Conservation (phyloP, 371 early-diverging fungal species). For the Actinomortierella ambigua region DNA sequence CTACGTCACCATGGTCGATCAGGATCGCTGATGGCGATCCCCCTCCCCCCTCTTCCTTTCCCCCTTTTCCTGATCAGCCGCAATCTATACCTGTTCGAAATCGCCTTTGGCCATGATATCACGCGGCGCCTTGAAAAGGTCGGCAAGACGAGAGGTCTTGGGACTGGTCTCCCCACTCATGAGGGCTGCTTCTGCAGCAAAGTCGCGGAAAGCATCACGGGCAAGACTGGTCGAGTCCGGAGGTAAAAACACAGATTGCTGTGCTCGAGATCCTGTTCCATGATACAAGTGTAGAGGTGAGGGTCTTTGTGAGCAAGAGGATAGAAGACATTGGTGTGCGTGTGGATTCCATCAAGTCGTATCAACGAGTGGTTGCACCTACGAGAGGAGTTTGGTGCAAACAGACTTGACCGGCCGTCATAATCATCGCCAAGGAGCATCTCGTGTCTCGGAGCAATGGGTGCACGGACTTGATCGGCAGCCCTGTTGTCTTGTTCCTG, state of each 20-base stretch:
- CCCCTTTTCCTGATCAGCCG: constrained; percentile 4
- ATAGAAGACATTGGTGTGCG: constrained; percentile 2
- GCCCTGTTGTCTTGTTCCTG: constrained; percentile 49
- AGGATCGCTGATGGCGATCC: neutral
- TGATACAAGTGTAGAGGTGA: neutral
- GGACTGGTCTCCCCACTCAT: constrained; percentile 46
- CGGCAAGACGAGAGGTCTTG: constrained; percentile 62
- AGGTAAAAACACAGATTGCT: constrained; percentile 37
- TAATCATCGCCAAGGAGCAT: constrained; percentile 65
- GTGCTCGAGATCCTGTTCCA: constrained; percentile 19
- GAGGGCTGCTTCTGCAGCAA: constrained; percentile 49
- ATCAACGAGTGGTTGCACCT: constrained; percentile 11
- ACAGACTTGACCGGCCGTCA: constrained; percentile 14
- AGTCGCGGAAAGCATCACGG: constrained; percentile 49
- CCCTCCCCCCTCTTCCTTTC: neutral
- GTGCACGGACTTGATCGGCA: constrained; percentile 65
- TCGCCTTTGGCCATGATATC: constrained; percentile 84
- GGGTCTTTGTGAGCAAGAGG: too few species aligned
- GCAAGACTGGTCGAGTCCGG: constrained; percentile 49
- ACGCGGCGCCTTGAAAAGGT: constrained; percentile 86
- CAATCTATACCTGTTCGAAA: constrained; percentile 77
- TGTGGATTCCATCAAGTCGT: constrained; percentile 8
- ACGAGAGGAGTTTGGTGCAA: constrained; percentile 30
- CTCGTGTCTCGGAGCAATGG: constrained; percentile 77
- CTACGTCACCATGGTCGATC: neutral